Conservation (phyloP, 164 flowering plant genomes). For the Malania oleifera region DNA sequence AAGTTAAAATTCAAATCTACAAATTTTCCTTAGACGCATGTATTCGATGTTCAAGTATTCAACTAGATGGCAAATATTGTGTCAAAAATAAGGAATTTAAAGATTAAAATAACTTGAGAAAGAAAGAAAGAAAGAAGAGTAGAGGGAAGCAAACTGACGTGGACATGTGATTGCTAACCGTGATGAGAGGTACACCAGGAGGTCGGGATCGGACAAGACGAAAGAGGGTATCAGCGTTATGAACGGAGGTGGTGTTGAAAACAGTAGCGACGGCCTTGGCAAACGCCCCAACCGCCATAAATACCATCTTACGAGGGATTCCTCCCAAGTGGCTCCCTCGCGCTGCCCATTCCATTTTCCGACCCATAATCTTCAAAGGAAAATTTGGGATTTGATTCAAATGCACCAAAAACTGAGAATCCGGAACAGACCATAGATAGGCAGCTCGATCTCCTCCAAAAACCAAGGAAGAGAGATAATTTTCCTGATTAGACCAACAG, state of each 20-base stretch:
- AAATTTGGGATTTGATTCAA: too few relatives aligned
- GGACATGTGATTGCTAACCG: conserved; percentile 6
- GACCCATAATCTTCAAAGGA: neutral
- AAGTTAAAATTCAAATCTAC: too few relatives aligned
- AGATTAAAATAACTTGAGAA: neutral
- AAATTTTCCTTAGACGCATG: too few relatives aligned
- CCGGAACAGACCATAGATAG: too few relatives aligned
- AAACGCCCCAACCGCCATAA: conserved; percentile 1
- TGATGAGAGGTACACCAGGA: conserved; percentile 6
- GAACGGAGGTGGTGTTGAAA: neutral
- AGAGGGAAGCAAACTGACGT: neutral
- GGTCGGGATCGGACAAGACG: conserved; percentile 1
- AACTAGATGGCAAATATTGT: neutral
- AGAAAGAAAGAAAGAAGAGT: neutral
- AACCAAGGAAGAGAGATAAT: too few relatives aligned
- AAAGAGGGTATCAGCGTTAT: conserved; percentile 1
- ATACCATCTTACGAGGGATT: neutral
- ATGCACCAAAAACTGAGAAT: too few relatives aligned
- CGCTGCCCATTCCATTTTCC: conserved; percentile 5
- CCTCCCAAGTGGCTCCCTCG: neutral
- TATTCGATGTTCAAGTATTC: too few relatives aligned
- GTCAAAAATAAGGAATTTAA: neutral
- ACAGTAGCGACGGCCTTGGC: neutral
- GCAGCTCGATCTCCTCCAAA: too few relatives aligned
- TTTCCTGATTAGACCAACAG: too few relatives aligned